Percentiles rank a stretch among this genome's conserved stretches.
Evolutionary conservation across 2,329 filamentous ascomycete species (phyloP).

Genomic region (Xylaria hypoxylon): DNA sequence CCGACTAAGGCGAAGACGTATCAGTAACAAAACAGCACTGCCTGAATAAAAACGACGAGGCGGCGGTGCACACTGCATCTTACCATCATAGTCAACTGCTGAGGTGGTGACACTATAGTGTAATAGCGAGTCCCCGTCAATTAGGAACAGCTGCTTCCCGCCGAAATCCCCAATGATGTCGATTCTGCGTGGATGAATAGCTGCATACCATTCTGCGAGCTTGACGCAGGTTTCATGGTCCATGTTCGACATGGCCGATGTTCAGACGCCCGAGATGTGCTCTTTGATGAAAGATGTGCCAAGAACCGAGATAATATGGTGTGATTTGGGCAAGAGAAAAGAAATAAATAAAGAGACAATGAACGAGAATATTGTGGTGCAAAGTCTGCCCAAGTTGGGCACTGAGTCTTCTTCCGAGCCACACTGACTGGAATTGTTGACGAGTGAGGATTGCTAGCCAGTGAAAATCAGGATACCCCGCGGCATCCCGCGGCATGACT

Average conservation of each 20-base stretch:
- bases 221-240: neutral
- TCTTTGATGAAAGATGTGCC: neutral
- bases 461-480: constrained; percentile 5
- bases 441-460: neutral
- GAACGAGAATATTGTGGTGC: neutral
- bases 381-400: neutral
- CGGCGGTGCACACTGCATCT: constrained; percentile 29
- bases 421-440: neutral
- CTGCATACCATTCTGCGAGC: constrained; percentile 37
- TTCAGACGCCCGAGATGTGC: neutral
- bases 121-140: constrained; percentile 80
- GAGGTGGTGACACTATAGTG: constrained; percentile 71
- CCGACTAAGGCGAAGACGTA: constrained; percentile 19
- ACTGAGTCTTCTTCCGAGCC: neutral
- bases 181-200: constrained; percentile 54
- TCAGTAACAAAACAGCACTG: constrained; percentile 13
- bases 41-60: neutral
- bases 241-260: constrained; percentile 12
- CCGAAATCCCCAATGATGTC: constrained; percentile 82
- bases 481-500: neutral
- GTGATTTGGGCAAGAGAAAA: neutral
- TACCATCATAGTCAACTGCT: constrained; percentile 71
- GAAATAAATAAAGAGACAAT: neutral
- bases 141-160: constrained; percentile 76
- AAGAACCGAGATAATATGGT: neutral